A percentile compares a stretch with the other conserved stretches of the same genome.
Evolutionary conservation across 2,329 filamentous ascomycete genomes (phyloP).

Genomic region (Teratosphaeria nubilosa): DNA sequence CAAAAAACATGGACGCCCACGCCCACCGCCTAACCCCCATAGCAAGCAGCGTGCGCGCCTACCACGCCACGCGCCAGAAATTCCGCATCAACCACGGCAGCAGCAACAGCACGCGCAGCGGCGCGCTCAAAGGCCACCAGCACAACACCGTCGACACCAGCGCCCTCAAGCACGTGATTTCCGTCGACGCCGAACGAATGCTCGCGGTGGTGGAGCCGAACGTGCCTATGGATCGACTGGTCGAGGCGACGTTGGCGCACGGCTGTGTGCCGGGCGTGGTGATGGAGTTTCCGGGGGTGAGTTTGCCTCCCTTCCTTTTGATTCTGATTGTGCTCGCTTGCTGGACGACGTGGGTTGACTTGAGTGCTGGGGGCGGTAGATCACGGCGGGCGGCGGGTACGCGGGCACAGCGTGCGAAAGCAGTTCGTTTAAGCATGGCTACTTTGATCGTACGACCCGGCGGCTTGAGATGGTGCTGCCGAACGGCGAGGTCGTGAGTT

Average conservation of each 20-base stretch:
- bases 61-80: conserved; percentile 35
- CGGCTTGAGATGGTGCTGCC: conserved; percentile 55
- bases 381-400: conserved; percentile 58
- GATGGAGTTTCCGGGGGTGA: conserved; percentile 55
- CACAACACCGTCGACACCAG: conserved; percentile 39
- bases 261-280: conserved; percentile 54
- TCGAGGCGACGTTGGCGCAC: conserved; percentile 45
- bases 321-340: no score
- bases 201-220: conserved; percentile 55
- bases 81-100: conserved; percentile 49
- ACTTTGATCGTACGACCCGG: conserved; percentile 54
- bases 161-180: conserved; percentile 36
- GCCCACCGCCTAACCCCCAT: conserved; percentile 15
- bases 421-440: conserved; percentile 54
- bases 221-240: conserved; percentile 56
- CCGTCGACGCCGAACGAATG: conserved; percentile 31
- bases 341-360: no score
- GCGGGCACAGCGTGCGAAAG: conserved; percentile 57
- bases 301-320: neutral
- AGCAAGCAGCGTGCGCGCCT: conserved; percentile 32
- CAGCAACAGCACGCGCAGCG: conserved; percentile 36
- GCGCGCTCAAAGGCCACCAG: conserved; percentile 27
- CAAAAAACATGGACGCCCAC: neutral
- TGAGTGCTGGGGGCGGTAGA: conserved; percentile 21
- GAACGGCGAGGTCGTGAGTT: conserved; percentile 42